A percentile compares a stretch with the other conserved stretches of the same genome.
Conservation (phyloP, 139 green algal species). For the Bryopsis sp. region DNA sequence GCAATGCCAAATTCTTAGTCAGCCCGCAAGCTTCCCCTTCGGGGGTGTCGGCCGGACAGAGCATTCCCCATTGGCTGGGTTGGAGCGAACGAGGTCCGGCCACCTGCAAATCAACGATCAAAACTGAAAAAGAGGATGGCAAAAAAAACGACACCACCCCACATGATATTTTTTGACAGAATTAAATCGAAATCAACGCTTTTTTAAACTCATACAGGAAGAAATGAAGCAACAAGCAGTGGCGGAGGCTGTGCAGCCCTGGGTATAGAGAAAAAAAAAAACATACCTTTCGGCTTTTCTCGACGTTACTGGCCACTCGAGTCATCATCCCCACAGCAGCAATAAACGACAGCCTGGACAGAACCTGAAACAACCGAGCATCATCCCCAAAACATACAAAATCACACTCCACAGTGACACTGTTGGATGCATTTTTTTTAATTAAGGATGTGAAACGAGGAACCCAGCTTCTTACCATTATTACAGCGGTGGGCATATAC, state of each 20-base stretch:
- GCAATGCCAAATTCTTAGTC: slow-evolving; percentile 98
- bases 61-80: slow-evolving; percentile 95
- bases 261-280: slow-evolving; percentile 24
- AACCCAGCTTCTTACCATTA: too few relatives aligned
- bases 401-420: too few relatives aligned
- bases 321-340: slow-evolving; percentile 97
- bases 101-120: too few relatives aligned
- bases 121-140: too few relatives aligned
- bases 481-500: too few relatives aligned
- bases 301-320: slow-evolving; percentile 95
- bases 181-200: too few relatives aligned
- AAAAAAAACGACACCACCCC: too few relatives aligned
- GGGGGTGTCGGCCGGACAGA: slow-evolving; percentile 95
- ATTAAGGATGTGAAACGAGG: too few relatives aligned
- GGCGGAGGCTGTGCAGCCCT: neutral
- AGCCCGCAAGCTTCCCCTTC: slow-evolving; percentile 92
- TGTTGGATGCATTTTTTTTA: too few relatives aligned
- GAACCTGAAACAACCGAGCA: slow-evolving; percentile 81
- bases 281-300: slow-evolving; percentile 99
- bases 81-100: slow-evolving; percentile 81
- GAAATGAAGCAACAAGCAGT: neutral
- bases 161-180: too few relatives aligned
- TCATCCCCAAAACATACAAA: too few relatives aligned
- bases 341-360: slow-evolving; percentile 94
- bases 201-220: too few relatives aligned